Evolutionary conservation across 345 rosid genomes (phyloP), one percentile per base, ranked within the genome.

Genomic region (Aquilaria yunnanensis): DNA sequence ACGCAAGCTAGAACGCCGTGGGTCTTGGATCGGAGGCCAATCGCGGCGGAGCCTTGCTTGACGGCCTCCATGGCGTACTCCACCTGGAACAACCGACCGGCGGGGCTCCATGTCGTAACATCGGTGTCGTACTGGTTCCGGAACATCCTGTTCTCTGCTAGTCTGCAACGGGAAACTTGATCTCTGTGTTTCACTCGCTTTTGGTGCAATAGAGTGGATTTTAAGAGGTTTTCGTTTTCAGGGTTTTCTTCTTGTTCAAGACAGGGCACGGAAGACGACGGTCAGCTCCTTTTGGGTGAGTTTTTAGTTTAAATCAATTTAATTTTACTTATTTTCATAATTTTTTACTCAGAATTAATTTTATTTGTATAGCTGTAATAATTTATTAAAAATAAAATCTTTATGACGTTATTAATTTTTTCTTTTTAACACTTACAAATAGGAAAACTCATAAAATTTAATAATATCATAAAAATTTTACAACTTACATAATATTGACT

Each of bases 41-140:
- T 95, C 46, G 99, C 99, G 6, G 97, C 99, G 13, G 97, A 95
- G 34, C 99, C 99, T 73, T 95, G 99, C 75, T 95, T 95, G 70
- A 95, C 96, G 12, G 99, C 97, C 81, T 95, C 99, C 97, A 95
- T 95, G 54, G 99, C 96, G 81, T 95, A 91, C 72, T 95, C 97
- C 63, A 95, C 97, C 83, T 95, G 99, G 74, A 87, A 89, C 11
- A 95, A 79, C 61, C 99, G 76, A 12, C 99, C 97, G 41, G 96
- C 89, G 0, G 99, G 99, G 80, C 97, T 89, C 99, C 99, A 95
- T 64, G 99, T 89, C 51, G 99, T 95, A 30, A 91, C 99, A 56
- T 95, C 96, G 8, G 99, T 95, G 57, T 91, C 99, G 84, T 95
- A 95, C 68, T 91, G 99, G 74, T 95, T 95, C 81, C 99, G 82